Evolutionary conservation across 352 stramenopile genomes (phyloP).

Genomic region (Globisporangium nunn): DNA sequence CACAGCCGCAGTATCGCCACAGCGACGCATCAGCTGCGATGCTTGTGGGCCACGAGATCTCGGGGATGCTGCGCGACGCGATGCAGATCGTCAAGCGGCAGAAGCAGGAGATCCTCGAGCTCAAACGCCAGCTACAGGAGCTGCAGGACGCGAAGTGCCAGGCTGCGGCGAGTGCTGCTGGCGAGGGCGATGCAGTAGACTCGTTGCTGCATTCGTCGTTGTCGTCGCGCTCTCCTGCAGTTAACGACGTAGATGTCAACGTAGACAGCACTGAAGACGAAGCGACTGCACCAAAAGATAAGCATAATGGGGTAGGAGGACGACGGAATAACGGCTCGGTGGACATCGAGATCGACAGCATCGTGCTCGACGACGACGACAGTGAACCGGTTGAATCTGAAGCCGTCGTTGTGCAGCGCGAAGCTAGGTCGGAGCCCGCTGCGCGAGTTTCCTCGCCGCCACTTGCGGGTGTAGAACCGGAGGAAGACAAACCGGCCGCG

Average conservation of each 20-base stretch:
- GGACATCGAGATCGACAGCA: slow-evolving; percentile 3
- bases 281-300: not conserved
- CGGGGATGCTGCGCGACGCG: slow-evolving; percentile 58
- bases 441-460: not conserved
- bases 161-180: not conserved
- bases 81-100: slow-evolving; percentile 62
- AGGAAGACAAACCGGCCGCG: slow-evolving; percentile 1
- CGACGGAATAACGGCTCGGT: not conserved
- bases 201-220: not conserved
- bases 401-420: not conserved
- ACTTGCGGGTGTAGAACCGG: slow-evolving; percentile 10
- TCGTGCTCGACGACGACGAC: slow-evolving; percentile 1
- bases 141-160: slow-evolving; percentile 9
- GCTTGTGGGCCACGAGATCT: slow-evolving; percentile 31
- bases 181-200: not conserved
- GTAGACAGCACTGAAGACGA: not conserved
- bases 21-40: slow-evolving; percentile 22
- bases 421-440: not conserved
- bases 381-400: not conserved
- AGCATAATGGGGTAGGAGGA: not conserved
- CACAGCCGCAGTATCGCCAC: slow-evolving; percentile 1
- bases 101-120: slow-evolving; percentile 60
- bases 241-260: not conserved
- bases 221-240: not conserved
- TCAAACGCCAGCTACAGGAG: slow-evolving; percentile 26